Percentiles rank a stretch among this genome's conserved stretches.
Conservation (phyloP, 2,329 filamentous ascomycete species). For the Exserohilum turcica region DNA sequence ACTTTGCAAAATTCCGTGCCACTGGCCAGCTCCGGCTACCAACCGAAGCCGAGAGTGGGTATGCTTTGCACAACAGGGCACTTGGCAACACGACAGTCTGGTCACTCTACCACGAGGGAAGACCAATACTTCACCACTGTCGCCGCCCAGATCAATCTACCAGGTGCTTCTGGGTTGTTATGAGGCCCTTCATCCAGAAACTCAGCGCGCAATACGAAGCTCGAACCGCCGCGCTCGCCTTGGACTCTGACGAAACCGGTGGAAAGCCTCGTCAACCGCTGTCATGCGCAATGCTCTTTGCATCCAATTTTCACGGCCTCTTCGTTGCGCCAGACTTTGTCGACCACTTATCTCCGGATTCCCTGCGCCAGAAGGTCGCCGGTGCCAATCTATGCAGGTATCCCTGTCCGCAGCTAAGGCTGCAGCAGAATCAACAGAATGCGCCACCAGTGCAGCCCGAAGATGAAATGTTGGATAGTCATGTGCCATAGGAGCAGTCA, state of each 20-base stretch:
- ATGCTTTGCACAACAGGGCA: not conserved
- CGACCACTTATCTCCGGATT: not conserved
- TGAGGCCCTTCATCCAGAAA: not conserved
- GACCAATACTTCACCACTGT: not conserved
- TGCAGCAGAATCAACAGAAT: too few species aligned
- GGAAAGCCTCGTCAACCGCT: too few species aligned
- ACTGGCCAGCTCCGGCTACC: constrained; percentile 2
- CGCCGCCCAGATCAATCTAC: not conserved
- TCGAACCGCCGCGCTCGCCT: too few species aligned
- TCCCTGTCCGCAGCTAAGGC: too few species aligned
- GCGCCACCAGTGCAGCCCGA: too few species aligned
- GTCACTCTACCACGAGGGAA: constrained; percentile 1
- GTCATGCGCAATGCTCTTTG: too few species aligned
- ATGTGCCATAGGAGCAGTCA: too few species aligned
- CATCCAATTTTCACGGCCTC: not conserved
- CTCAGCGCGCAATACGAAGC: not conserved
- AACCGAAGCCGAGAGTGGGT: constrained; percentile 1
- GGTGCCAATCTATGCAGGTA: too few species aligned
- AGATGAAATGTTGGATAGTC: too few species aligned
- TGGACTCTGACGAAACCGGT: too few species aligned
- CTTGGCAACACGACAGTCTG: not conserved
- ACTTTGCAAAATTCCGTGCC: not conserved
- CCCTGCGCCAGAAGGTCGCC: not conserved
- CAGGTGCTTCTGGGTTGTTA: not conserved
- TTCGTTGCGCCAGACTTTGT: not conserved